Evolutionary conservation across 768 basidiomycete species (phyloP).

Genomic region (Boletus rufocinnamomeus): DNA sequence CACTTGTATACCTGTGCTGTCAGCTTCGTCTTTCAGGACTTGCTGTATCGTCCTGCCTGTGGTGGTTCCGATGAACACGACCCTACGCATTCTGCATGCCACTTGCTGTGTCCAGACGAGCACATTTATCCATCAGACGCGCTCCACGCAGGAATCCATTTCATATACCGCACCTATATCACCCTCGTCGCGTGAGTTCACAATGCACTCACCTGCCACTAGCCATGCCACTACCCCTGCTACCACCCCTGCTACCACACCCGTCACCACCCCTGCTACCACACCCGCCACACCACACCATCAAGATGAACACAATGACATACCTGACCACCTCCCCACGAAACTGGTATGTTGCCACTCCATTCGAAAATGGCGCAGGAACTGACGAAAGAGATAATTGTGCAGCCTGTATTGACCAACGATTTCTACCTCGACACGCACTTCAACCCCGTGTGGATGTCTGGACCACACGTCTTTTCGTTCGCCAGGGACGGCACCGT

Average conservation of each 20-base stretch:
- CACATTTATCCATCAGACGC: not conserved
- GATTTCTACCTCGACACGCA: slow-evolving; percentile 55
- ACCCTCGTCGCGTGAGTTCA: not conserved
- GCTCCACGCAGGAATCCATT: not conserved
- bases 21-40: not conserved
- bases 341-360: not conserved
- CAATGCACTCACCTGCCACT: not conserved
- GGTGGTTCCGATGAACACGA: not conserved
- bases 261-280: too few species aligned
- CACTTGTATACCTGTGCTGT: not conserved
- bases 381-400: not conserved
- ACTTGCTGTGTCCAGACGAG: not conserved
- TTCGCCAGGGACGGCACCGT: slow-evolving; percentile 14
- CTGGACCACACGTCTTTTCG: slow-evolving; percentile 15
- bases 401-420: not conserved
- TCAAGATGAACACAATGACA: not conserved
- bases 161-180: not conserved
- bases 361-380: too few species aligned
- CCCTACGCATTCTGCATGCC: not conserved
- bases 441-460: slow-evolving; percentile 40
- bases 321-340: not conserved
- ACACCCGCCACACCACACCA: not conserved
- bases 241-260: not conserved
- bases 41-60: slow-evolving; percentile 3
- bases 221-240: not conserved